These are phyloP conservation scores for Trichosporon sp. DNA, from an alignment of 1,284 basidiomycete genomes.

Conservation along the genomic window DNA sequence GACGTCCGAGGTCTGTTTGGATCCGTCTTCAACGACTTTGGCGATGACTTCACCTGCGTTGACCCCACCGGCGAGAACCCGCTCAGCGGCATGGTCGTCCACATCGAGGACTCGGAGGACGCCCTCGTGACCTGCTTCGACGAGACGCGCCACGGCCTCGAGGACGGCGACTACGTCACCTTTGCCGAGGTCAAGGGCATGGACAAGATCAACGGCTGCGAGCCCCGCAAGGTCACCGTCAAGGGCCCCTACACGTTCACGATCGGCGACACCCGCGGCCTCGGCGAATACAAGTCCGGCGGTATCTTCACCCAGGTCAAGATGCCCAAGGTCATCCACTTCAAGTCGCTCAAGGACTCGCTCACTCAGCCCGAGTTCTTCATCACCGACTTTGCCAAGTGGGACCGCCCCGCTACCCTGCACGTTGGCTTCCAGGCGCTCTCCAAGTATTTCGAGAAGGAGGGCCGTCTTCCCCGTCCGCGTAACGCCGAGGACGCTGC, in stretches of 20 bases:
- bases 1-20: constrained; percentile 95
- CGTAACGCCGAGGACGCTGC: constrained; percentile 82
- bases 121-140: constrained; percentile 95
- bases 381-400: constrained; percentile 97
- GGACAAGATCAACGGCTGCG: constrained; percentile 84
- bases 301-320: constrained; percentile 99
- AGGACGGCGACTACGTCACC: constrained; percentile 97
- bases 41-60: constrained; percentile 87
- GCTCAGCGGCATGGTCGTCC: constrained; percentile 91
- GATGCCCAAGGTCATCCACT: constrained; percentile 94
- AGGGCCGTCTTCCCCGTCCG: constrained; percentile 76
- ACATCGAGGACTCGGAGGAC: constrained; percentile 80
- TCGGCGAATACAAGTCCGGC: constrained; percentile 80
- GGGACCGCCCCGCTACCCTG: constrained; percentile 85
- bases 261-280: constrained; percentile 81
- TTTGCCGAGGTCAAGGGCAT: constrained; percentile 98
- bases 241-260: constrained; percentile 97
- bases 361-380: constrained; percentile 81
- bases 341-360: constrained; percentile 92
- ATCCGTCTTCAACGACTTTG: constrained; percentile 97
- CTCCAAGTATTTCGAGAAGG: constrained; percentile 72
- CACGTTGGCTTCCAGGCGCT: constrained; percentile 96
- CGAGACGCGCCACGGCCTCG: constrained; percentile 94
- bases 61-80: constrained; percentile 96
- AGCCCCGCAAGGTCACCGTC: constrained; percentile 87